These are phyloP conservation scores for Kondoa malvinella DNA, from an alignment of 768 basidiomycete species.

Conservation along the genomic window DNA sequence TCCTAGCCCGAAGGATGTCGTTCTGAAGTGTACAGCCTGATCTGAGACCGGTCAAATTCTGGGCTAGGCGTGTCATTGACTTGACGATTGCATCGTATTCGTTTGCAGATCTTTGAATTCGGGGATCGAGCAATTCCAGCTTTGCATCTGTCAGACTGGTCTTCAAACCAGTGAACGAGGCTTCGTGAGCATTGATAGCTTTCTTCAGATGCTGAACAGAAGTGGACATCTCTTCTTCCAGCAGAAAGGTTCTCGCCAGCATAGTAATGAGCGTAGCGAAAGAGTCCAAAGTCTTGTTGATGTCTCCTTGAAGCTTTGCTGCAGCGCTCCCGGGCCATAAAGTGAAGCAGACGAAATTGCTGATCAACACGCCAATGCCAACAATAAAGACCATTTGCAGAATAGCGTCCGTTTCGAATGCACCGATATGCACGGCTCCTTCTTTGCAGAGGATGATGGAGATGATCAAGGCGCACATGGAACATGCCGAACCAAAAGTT, in stretches of 20 bases:
- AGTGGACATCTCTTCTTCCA: slow-evolving; percentile 44
- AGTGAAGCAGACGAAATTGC: slow-evolving; percentile 65
- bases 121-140: slow-evolving; percentile 44
- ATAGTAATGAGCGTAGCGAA: slow-evolving; percentile 70
- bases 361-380: slow-evolving; percentile 52
- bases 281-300: slow-evolving; percentile 59
- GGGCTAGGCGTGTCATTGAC: slow-evolving; percentile 72
- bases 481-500: slow-evolving; percentile 38
- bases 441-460: slow-evolving; percentile 17
- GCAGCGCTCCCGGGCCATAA: slow-evolving; percentile 78
- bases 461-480: slow-evolving; percentile 34
- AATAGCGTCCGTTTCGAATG: slow-evolving; percentile 21
- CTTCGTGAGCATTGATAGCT: slow-evolving; percentile 70
- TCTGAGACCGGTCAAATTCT: slow-evolving; percentile 78
- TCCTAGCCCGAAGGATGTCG: slow-evolving; percentile 51
- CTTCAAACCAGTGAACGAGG: slow-evolving; percentile 75
- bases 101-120: slow-evolving; percentile 28
- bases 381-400: slow-evolving; percentile 40
- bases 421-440: slow-evolving; percentile 23
- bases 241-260: slow-evolving; percentile 67
- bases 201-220: slow-evolving; percentile 34
- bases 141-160: slow-evolving; percentile 70
- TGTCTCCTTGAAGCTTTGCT: slow-evolving; percentile 54
- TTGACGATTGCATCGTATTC: slow-evolving; percentile 38
- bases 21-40: slow-evolving; percentile 69